Base-by-base conservation (phyloP, 495 filamentous ascomycete species). In the Hypoxylon cercidicola region DNA sequence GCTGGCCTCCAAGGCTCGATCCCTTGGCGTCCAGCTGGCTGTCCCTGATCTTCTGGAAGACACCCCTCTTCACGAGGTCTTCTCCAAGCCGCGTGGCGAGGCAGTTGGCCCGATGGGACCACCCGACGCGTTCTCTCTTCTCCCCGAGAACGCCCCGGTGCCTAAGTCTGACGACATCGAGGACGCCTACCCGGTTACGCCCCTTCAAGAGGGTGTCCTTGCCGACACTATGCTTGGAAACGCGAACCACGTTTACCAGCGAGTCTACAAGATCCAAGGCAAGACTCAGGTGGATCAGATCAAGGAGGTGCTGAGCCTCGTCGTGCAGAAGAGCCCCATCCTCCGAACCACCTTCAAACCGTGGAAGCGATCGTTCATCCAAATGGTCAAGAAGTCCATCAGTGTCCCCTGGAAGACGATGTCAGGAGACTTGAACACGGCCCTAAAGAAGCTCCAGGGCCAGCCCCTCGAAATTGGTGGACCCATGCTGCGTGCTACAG, bases 101-200 rank as follows among this genome's bases (percentile, higher is more conserved):
- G 4, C 15, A 16, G 13, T n/a, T 16, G 15, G 39, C 23, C 43
- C 19, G 5, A 16, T 18, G 19, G 21, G 21, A 3, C 43, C 43
- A 10, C 43, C 19, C 21, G 19, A 13, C 3, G 7, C 18, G 19
- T 21, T 41, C 19, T 46, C 43, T 46, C 43, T 46, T n/a, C 19
- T 21, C 19, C 18, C 43, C 21, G 43, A 46, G 5, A 10, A 16
- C 5, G 43, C 43, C 9, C 21, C 21, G 19, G 19, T 46, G 21
- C 18, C 18, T 0, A 21, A 21, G 3, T 5, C 18, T 4, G 71
- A 78, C 2, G 56, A 69, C 1, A 73, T 88, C 41, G 75, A 78
- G 58, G 82, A 85, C 47, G 80, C 85, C 28, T 88, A 87, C 61
- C 83, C 84, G 2, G 85, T 81, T 60, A 85, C 72, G 49, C 75